Evolutionary conservation across 1,284 basidiomycete genomes (phyloP).

Genomic region (Quambalaria eucalypti): DNA sequence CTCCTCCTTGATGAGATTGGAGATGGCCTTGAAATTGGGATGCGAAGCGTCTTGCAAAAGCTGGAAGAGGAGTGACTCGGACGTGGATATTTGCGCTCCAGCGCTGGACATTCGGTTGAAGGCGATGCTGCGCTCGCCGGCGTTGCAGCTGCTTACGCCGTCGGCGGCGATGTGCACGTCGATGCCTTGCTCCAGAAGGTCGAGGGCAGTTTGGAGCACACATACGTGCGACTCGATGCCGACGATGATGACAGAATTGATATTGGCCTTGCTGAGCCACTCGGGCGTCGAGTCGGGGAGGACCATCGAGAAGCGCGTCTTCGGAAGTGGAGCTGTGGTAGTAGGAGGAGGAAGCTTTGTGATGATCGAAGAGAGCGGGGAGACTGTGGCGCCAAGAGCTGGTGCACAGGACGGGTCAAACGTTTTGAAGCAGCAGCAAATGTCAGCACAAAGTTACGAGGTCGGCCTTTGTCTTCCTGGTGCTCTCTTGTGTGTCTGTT

Average conservation of each 20-base stretch:
- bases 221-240: slow-evolving; percentile 86
- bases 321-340: slow-evolving; percentile 59
- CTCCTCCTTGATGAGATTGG: slow-evolving; percentile 54
- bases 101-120: slow-evolving; percentile 60
- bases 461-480: too few relatives aligned
- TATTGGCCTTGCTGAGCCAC: slow-evolving; percentile 50
- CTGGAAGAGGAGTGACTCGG: slow-evolving; percentile 69
- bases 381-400: slow-evolving; percentile 66
- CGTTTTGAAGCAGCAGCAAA: too few relatives aligned
- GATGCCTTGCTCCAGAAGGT: slow-evolving; percentile 55
- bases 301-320: slow-evolving; percentile 74
- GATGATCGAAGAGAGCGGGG: slow-evolving; percentile 56
- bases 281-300: slow-evolving; percentile 55
- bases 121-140: slow-evolving; percentile 50
- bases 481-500: too few relatives aligned
- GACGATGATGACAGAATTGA: slow-evolving; percentile 63
- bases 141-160: slow-evolving; percentile 71
- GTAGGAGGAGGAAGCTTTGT: slow-evolving; percentile 55
- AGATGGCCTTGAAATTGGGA: slow-evolving; percentile 66
- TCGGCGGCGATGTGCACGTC: slow-evolving; percentile 69
- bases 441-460: too few relatives aligned
- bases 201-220: slow-evolving; percentile 69
- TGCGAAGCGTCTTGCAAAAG: slow-evolving; percentile 54
- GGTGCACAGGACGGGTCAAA: too few relatives aligned
- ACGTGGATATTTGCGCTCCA: slow-evolving; percentile 68